Evolutionary conservation across 148 eudicot species (phyloP), one percentile per base, ranked within the genome.

Genomic region (Cornus suecica): DNA sequence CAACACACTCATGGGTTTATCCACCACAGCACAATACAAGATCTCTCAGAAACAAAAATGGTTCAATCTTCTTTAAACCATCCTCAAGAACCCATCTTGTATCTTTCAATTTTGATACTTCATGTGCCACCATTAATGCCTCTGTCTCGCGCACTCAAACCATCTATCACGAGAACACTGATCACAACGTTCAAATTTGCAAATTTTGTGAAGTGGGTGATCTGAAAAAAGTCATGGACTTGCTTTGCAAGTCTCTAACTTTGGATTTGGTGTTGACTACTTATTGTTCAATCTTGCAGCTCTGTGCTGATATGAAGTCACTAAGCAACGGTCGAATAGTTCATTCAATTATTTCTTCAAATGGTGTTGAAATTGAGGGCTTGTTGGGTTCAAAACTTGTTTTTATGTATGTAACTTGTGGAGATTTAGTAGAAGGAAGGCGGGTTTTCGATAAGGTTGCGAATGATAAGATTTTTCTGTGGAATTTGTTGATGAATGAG

Each of bases 401-500:
- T 73, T 90, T 88, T 78, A 88, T 90, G 95, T 90, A 88, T 79
- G 90, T 88, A 61, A 85, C 24, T 48, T 90, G 95, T 84, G 90
- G 92, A 74, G 89, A 90, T 90, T 87, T 90, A 65, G 71, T n/a
- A 1, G 73, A 83, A 45, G 92, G 90, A 66, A 87, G 90, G 68
- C 76, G 79, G 75, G 73, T 90, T 22, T 90, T 90, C 61, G 80
- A 88, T 77, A 62, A 41, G 54, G 77, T 88, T 80, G 87, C 80
- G 0, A 90, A 87, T 60, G 87, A 90, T 25, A 90, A 90, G 76
- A 89, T 88, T 31, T 90, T 82, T 70, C 77, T 90, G 60, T 90
- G 95, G 95, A 90, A 90, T 77, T 76, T 88, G 24, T 76, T 90
- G 82, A 89, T 88, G 22, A 90, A 85, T 68, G 92, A 81, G 80